These are phyloP conservation scores for Phytophthora cajani DNA, from an alignment of 352 stramenopile genomes.

Conservation along the genomic window DNA sequence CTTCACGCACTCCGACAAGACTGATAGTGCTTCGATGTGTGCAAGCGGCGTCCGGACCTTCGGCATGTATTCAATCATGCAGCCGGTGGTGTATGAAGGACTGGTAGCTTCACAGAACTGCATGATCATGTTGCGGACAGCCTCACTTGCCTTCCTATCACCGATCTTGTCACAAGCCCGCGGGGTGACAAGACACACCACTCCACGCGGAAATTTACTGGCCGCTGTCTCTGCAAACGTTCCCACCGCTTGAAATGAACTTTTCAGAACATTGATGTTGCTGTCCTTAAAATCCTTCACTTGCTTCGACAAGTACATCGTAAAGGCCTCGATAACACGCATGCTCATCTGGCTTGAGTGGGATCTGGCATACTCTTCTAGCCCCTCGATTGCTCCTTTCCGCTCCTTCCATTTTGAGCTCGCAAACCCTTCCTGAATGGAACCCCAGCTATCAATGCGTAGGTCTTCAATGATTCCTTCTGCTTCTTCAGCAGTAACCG, in stretches of 20 bases:
- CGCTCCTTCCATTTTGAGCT: slow-evolving; percentile 87
- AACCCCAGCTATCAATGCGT: slow-evolving; percentile 63
- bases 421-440: slow-evolving; percentile 63
- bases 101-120: slow-evolving; percentile 79
- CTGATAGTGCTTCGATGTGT: slow-evolving; percentile 72
- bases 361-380: slow-evolving; percentile 66
- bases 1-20: slow-evolving; percentile 71
- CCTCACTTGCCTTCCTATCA: slow-evolving; percentile 80
- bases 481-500: slow-evolving; percentile 70
- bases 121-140: slow-evolving; percentile 75
- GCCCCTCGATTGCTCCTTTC: slow-evolving; percentile 73
- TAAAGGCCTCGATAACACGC: slow-evolving; percentile 76
- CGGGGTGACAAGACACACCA: slow-evolving; percentile 76
- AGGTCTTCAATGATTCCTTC: slow-evolving; percentile 63
- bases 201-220: slow-evolving; percentile 73
- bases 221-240: slow-evolving; percentile 68
- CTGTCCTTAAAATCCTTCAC: slow-evolving; percentile 90
- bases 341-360: slow-evolving; percentile 65
- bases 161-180: slow-evolving; percentile 84
- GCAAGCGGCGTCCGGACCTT: slow-evolving; percentile 83
- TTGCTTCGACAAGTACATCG: slow-evolving; percentile 73
- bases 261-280: slow-evolving; percentile 90
- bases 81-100: slow-evolving; percentile 78
- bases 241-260: slow-evolving; percentile 81
- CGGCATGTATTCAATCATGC: slow-evolving; percentile 77